phyloP scores from a whole-genome alignment of 2,329 filamentous ascomycete species.

The Pezicula rhizophila region DNA sequence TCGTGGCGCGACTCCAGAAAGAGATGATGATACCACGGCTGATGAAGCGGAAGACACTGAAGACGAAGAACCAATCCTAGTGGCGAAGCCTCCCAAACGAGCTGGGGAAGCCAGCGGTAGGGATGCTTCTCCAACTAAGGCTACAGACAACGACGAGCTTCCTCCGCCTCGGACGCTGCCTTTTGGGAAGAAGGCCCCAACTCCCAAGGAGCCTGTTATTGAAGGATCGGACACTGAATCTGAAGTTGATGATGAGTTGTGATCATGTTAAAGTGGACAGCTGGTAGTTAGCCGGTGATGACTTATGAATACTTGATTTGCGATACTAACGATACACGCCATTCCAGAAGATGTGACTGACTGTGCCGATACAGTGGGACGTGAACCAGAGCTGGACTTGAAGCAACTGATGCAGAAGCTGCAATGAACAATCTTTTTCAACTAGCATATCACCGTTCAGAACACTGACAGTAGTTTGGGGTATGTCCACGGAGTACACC shows the following conservation, averaged over 20 bases:
- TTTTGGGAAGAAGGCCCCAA: slow-evolving; percentile 1
- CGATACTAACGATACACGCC: too few species aligned
- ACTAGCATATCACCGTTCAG: too few species aligned
- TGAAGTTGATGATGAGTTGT: slow-evolving; percentile 1
- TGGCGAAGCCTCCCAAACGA: neutral
- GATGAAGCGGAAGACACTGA: slow-evolving; percentile 2
- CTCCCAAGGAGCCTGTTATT: neutral
- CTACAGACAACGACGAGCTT: neutral
- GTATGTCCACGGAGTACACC: too few species aligned
- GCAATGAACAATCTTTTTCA: too few species aligned
- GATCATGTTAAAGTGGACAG: neutral
- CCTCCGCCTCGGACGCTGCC: slow-evolving; percentile 1
- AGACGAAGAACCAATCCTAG: neutral
- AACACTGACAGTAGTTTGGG: too few species aligned
- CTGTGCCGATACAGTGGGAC: too few species aligned
- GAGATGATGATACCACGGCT: slow-evolving; percentile 3
- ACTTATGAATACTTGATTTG: too few species aligned
- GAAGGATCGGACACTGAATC: slow-evolving; percentile 5
- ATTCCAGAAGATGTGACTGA: too few species aligned
- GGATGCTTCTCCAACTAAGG: neutral
- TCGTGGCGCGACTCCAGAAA: neutral
- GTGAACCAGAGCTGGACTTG: too few species aligned
- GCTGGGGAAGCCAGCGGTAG: neutral
- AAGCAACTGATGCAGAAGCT: too few species aligned
- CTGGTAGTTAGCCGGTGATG: too few species aligned